A percentile compares a stretch with the other conserved stretches of the same genome.
Conservation (phyloP, 495 filamentous ascomycete genomes). For the Neurospora sublineolata region DNA sequence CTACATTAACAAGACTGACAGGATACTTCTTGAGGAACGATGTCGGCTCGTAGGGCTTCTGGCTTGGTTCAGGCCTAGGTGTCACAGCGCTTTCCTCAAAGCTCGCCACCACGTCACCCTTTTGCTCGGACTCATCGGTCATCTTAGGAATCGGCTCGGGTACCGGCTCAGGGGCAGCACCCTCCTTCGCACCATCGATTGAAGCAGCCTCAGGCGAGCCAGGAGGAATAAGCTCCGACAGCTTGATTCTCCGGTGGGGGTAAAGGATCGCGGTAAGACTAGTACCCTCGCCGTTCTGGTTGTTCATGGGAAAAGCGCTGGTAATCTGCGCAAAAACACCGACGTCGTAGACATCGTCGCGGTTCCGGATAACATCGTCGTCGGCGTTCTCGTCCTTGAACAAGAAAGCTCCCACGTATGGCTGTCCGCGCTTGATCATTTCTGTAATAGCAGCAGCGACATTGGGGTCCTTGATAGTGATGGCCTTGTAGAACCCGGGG, state of each 20-base stretch:
- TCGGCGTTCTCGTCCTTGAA: slow-evolving; percentile 94
- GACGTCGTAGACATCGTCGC: slow-evolving; percentile 84
- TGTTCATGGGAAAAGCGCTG: slow-evolving; percentile 69
- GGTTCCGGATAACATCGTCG: slow-evolving; percentile 76
- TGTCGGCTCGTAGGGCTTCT: slow-evolving; percentile 69
- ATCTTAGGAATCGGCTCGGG: slow-evolving; percentile 45
- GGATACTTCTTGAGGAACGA: slow-evolving; percentile 83
- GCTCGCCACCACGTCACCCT: slow-evolving; percentile 90
- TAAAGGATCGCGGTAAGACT: slow-evolving; percentile 88
- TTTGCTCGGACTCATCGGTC: slow-evolving; percentile 39
- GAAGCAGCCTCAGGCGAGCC: slow-evolving; percentile 21
- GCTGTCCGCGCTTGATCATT: slow-evolving; percentile 95
- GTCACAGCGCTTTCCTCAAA: slow-evolving; percentile 72
- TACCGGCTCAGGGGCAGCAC: slow-evolving; percentile 29
- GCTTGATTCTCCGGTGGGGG: slow-evolving; percentile 86
- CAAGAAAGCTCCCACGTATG: slow-evolving; percentile 92
- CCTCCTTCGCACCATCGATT: slow-evolving; percentile 18
- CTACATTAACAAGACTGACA: slow-evolving; percentile 87
- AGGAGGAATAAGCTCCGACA: slow-evolving; percentile 68
- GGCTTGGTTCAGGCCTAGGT: slow-evolving; percentile 32
- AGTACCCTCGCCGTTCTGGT: slow-evolving; percentile 52
- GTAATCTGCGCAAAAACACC: slow-evolving; percentile 98
- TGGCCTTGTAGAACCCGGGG: slow-evolving; percentile 97
- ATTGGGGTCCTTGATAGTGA: slow-evolving; percentile 84
- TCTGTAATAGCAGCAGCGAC: slow-evolving; percentile 86